Base-by-base conservation (phyloP, 2,329 filamentous ascomycete genomes). In the Delphinella strobiligena region DNA sequence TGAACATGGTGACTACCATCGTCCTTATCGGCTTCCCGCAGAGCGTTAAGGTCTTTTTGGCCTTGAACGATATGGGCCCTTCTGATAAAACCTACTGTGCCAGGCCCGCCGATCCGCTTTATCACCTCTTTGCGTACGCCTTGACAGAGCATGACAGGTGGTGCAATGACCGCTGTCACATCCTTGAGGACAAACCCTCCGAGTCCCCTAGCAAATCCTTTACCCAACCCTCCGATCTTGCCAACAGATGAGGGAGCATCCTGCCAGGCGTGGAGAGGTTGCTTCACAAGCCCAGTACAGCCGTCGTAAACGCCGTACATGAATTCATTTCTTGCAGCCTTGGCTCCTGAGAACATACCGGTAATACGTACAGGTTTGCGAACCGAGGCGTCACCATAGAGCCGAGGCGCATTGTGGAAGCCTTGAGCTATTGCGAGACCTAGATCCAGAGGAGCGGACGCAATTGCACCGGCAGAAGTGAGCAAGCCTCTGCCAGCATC, bases 371-470 rank as follows among this genome's bases (percentile, higher is more conserved):
- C 81, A 1, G 74, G 66, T n/a, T 81, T 80, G 7, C 84, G 72
- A 1, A 94, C 78, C 1, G 79, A 88, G 1, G 84, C 77, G 51
- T 93, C 87, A 31, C 87, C 82, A 54, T 94, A 94, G 1, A 94
- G 65, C 49, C 75, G 80, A 0, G 88, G 87, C 4, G 83, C 80
- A 51, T 94, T 94, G 54, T 89, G 81, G 55, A 94, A 93, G 0
- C 88, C 88, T 57, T 82, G 82, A 0, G 87, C 82, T 29, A 94
- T 62, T 1, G 82, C 82, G 31, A 94, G 62, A 31, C 83, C 84
- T 47, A 94, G 81, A 55, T 93, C 85, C 70, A 91, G 80, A 0
- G 87, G 88, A 2, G 80, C 80, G 50, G 82, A 84, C 43, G 89
- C 68, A 4, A 82, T 75, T n/a, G 82, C 78, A 9, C 72, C 72